Evolutionary conservation across 805 yeast species (phyloP).

Genomic region (Barnettozyma populi): DNA sequence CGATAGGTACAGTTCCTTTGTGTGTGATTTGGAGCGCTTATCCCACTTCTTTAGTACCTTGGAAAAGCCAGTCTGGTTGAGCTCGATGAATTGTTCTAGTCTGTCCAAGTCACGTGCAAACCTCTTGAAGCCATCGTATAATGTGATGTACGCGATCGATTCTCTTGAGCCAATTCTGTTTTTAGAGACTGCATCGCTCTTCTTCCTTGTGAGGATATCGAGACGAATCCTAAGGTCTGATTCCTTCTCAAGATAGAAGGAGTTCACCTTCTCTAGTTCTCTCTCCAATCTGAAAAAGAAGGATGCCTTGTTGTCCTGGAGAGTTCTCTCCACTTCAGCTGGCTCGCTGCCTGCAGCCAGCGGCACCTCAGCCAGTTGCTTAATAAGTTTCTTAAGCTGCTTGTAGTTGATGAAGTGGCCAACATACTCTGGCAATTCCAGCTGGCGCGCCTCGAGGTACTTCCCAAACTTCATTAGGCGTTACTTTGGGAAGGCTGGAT

Average conservation of each 20-base stretch:
- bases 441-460: slow-evolving; percentile 86
- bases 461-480: slow-evolving; percentile 78
- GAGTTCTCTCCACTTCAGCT: slow-evolving; percentile 37
- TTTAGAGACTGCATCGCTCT: slow-evolving; percentile 39
- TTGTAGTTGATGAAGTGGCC: slow-evolving; percentile 93
- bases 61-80: slow-evolving; percentile 93
- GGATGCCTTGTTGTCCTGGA: slow-evolving; percentile 88
- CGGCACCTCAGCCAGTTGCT: slow-evolving; percentile 42
- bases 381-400: slow-evolving; percentile 62
- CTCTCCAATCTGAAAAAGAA: slow-evolving; percentile 85
- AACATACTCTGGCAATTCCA: slow-evolving; percentile 92
- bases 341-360: slow-evolving; percentile 12
- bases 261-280: slow-evolving; percentile 91
- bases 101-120: slow-evolving; percentile 84
- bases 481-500: no score
- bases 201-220: slow-evolving; percentile 70
- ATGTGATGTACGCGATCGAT: slow-evolving; percentile 72
- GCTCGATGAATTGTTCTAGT: slow-evolving; percentile 87
- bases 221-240: slow-evolving; percentile 76
- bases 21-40: slow-evolving; percentile 89
- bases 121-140: slow-evolving; percentile 85
- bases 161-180: slow-evolving; percentile 50
- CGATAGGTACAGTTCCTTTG: slow-evolving; percentile 84
- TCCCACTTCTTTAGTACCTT: slow-evolving; percentile 98
- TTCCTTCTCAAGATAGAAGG: slow-evolving; percentile 88